Base-by-base conservation (phyloP, 2,329 filamentous ascomycete genomes). In the Ophiostoma sp. region DNA sequence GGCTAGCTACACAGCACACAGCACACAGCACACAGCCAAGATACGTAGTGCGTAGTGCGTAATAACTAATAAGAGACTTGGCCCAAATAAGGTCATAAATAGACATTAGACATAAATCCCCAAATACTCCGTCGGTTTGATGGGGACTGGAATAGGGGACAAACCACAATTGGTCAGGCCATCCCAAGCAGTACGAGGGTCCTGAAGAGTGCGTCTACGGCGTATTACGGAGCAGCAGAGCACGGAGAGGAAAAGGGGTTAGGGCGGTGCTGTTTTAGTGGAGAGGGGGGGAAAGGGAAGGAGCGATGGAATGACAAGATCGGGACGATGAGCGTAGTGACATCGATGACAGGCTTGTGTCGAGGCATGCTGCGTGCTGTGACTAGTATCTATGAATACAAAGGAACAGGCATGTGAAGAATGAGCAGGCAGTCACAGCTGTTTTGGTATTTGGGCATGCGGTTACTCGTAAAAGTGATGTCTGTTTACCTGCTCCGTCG, bases 131-230 rank as follows among this genome's bases (percentile, higher is more conserved):
- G 27, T 27, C 27, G 27, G 27, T 60, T 65, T 55, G 47, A 66
- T 62, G 58, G 64, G 55, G 44, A 47, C 40, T n/a, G 67, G 55
- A 66, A 64, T 58, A 69, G 67, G 64, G 67, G 67, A 68, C 52
- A 42, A 68, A 62, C 40, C 14, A 66, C 55, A 64, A 66, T 64
- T 64, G 64, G 67, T 12, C 55, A 14, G 58, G 27, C 27, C 27
- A 27, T 27, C 27, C 27, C 27, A 27, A 27, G 27, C 27, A 27
- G 27, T 27, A 27, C 45, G 67, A 63, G 44, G 64, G 49, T 45
- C 52, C 41, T 41, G 42, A 64, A 55, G 16, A 58, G 55, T 27
- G 27, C 27, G 27, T 27, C 27, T 27, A 27, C 27, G 27, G 27
- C 2, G 27, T 27, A 27, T 27, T 27, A 27, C 27, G 27, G 27